These are phyloP conservation scores for Beauveria brongniartii DNA, from an alignment of 2,329 filamentous ascomycete species.

Conservation along the genomic window DNA sequence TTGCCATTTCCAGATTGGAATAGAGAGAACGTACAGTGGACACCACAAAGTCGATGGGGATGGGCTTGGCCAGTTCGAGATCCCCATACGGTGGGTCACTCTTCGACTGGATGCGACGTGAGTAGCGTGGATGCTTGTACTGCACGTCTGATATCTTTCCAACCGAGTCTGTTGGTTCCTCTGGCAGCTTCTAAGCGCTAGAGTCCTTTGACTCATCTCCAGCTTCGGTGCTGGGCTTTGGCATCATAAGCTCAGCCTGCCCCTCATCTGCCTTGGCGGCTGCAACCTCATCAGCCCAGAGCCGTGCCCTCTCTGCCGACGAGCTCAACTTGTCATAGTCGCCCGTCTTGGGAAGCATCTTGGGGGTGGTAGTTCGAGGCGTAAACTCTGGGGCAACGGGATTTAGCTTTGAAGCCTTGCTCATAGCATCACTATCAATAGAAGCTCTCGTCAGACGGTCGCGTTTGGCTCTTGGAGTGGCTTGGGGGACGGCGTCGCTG, in stretches of 20 bases:
- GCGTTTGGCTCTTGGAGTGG: constrained; percentile 22
- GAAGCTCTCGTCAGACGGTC: background rate
- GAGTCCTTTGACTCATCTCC: constrained; percentile 6
- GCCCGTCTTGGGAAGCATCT: background rate
- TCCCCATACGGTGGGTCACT: constrained; percentile 32
- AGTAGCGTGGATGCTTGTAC: constrained; percentile 30
- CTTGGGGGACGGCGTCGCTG: background rate
- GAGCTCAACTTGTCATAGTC: constrained; percentile 2
- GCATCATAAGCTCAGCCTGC: background rate
- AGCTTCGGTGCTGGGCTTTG: background rate
- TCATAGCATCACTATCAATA: constrained; percentile 5
- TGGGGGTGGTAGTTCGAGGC: constrained; percentile 25
- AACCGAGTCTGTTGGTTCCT: constrained; percentile 15
- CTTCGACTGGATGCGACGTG: constrained; percentile 38
- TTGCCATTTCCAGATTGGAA: background rate
- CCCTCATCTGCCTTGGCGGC: constrained; percentile 17
- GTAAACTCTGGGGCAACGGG: constrained; percentile 49
- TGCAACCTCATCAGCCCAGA: constrained; percentile 24
- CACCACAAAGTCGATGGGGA: background rate
- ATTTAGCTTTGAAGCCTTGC: constrained; percentile 36
- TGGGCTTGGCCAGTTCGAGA: constrained; percentile 13
- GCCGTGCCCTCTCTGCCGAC: constrained; percentile 11
- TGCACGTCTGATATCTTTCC: constrained; percentile 15
- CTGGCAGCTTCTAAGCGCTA: constrained; percentile 16
- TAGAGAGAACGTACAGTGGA: constrained; percentile 1